Evolutionary conservation across 805 yeast species (phyloP), one percentile per base, ranked within the genome.

Genomic region (Lachancea kluyveri): DNA sequence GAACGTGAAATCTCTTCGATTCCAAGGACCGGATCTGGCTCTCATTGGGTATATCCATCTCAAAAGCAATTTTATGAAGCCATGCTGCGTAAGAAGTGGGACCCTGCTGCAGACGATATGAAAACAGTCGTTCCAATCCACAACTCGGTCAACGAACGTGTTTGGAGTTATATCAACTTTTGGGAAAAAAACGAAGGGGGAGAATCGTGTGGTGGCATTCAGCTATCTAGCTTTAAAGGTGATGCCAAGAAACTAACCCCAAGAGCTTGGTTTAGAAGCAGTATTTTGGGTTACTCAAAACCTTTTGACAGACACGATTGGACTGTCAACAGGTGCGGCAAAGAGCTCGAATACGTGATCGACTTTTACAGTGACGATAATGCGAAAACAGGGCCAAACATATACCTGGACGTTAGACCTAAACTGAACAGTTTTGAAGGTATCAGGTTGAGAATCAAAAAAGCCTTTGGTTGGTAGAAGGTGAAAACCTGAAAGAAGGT

Each of bases 301-400:
- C 98, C 98, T 0, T 90, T 90, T 60, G 98, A 90, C 59, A 72
- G 98, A 48, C 98, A 90, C 54, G 98, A 90, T 59, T 90, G 98
- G 98, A 66, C 71, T 5, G 70, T 90, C 8, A 77, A 82, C 47
- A 65, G 96, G 33, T 85, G 96, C 57, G 97, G 97, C 3, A 70
- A 63, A 14, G 69, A 72, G 30, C 70, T 90, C 13, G 96, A 86
- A 29, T 90, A 90, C 48, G 96, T 90, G 26, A 90, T 90, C 49
- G 98, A 90, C 57, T 90, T 87, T 54, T 90, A 90, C 58, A 55
- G 74, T 8, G 47, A 48, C 18, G 53, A 50, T n/a, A 39, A 37
- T 14, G 42, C 43, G 12, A 27, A 20, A 8, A 29, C 46, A 2
- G 79, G 80, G 5, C 70, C 68, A 32, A 62, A 64, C 35, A 83